Evolutionary conservation across 73 alveolate species (phyloP), one percentile per base, ranked within the genome.

Genomic region (Blepharisma japonicum): DNA sequence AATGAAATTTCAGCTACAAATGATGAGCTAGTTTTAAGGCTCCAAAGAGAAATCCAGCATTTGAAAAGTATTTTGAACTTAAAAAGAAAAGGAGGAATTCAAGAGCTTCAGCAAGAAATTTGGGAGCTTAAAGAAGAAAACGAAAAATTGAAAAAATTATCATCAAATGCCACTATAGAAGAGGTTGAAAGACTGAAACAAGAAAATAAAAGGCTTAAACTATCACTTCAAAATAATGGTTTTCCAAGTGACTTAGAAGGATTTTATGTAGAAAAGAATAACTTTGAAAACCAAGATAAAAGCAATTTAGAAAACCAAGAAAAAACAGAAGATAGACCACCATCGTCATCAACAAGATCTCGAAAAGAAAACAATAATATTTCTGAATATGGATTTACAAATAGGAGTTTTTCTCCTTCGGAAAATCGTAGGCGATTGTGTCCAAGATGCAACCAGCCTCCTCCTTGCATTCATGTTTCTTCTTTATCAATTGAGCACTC

Each of bases 1-100:
- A 92, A 92, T 81, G 88, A 85, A 81, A 78, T 92, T 7, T 86
- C 81, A 71, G 94, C 96, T 6, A 84, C 93, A 55, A 95, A 92
- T 82, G 92, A 92, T 71, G 92, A 83, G 11, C 81, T 92, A 18
- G 88, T 92, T 14, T 70, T 77, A 32, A 87, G 88, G 81, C 91
- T 92, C 20, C 79, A 86, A 56, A 83, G 86, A 61, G 98, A 92
- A 84, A 87, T 92, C 55, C 77, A 83, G 7, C 86, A 92, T 68
- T 68, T 92, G 68, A 90, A 91, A 80, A 89, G 77, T 21, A 48
- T 93, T 7, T 90, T 93, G 2, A 78, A 93, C 47, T n/a, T 93
- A 55, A 87, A 83, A 77, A 77, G 96, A 77, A 81, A 84, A 72
- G 97, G 98, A 48, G 87, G 79, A 9, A 68, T 82, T 74, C 77